Base-by-base conservation (phyloP, 306 rosid genomes). In the Psophocarpus tetragonolobus region DNA sequence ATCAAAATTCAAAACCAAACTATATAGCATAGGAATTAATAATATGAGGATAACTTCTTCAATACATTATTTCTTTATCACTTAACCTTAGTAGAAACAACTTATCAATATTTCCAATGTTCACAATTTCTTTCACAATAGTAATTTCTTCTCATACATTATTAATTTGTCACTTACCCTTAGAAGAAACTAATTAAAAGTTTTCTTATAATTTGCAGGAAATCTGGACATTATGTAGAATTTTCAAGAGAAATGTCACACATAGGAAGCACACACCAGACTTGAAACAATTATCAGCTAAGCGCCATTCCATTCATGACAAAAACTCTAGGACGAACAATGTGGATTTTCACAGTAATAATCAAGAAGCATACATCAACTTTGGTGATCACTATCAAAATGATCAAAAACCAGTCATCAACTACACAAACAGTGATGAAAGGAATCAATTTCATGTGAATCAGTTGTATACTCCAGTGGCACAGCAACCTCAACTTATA, bases 171-270 rank as follows among this genome's bases (percentile, higher is more conserved):
- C 66, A 26, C 18, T 66, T 26, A 26, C 13, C 50, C 23, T 18
- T 33, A 4, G 47, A 15, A 17, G 8, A 33, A 33, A 9, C 3
- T 50, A 6, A 32, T 61, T 18, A n/a, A 32, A 0, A 1, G 3
- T 64, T 20, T 81, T 41, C 21, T 48, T 15, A 54, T 48, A 8
- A 23, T 27, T 11, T 61, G 39, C 97, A 95, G 99, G 99, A 95
- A 85, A 91, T 95, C 42, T 95, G 99, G 99, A 95, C 99, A 13
- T 71, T 95, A 7, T 95, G 99, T 68, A 45, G 96, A 82, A 92
- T 95, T 72, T 92, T 95, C 86, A 88, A 89, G 74, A 80, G 99
- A 78, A 88, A 80, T 45, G 66, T 84, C 29, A 68, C 92, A 32
- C 82, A 85, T 14, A 91, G 74, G 73, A 92, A 85, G 87, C 86